Percentiles rank a stretch among this genome's conserved stretches.
Conservation (phyloP, 768 basidiomycete species). For the Pulveroboletus sp. region DNA sequence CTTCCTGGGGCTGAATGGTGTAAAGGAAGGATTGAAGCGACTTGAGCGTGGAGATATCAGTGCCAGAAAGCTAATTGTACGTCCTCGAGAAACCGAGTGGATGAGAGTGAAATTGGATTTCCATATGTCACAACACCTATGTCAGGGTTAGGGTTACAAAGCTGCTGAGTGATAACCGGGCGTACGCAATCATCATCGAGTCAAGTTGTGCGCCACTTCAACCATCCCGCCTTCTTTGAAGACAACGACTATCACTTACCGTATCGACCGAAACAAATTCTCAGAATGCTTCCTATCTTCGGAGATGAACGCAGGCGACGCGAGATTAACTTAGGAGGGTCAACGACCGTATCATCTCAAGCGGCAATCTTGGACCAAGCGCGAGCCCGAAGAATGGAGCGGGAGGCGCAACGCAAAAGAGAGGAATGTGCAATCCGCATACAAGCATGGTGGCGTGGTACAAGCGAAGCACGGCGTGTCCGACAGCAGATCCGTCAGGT, state of each 20-base stretch:
- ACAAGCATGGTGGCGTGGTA: conserved; percentile 69
- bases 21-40: background rate
- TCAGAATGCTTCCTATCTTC: conserved; percentile 42
- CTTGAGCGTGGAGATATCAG: conserved; percentile 1
- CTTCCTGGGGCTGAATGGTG: background rate
- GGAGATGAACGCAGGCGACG: conserved; percentile 50
- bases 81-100: background rate
- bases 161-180: background rate
- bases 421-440: conserved; percentile 58
- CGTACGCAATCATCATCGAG: background rate
- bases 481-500: conserved; percentile 42
- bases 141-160: conserved; percentile 20
- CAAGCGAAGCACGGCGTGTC: conserved; percentile 37
- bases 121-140: too few species aligned
- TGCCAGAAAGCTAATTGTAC: conserved; percentile 2
- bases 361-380: conserved; percentile 59
- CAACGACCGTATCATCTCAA: conserved; percentile 47
- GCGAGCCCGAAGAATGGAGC: conserved; percentile 54
- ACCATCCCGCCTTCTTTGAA: background rate
- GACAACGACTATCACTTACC: background rate
- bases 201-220: too few species aligned
- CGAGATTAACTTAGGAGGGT: conserved; percentile 75
- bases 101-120: background rate
- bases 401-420: conserved; percentile 50
- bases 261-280: background rate